These are phyloP conservation scores for Hyaloperonospora arabidopsidis DNA, from an alignment of 352 stramenopile species.

Conservation along the genomic window DNA sequence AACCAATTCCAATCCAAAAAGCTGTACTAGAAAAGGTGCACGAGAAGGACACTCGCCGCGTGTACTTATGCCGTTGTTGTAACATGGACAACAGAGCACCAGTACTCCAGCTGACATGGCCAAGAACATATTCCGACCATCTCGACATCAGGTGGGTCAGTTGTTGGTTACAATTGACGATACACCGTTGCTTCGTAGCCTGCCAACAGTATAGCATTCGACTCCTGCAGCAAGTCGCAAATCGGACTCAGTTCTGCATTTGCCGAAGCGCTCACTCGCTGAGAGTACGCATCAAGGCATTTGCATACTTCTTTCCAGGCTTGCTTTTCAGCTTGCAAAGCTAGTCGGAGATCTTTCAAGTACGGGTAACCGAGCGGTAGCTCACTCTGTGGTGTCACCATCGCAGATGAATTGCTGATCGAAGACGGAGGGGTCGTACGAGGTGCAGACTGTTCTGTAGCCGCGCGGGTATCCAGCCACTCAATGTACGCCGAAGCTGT, in stretches of 20 bases:
- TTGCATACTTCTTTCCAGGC: constrained; percentile 76
- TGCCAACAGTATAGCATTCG: constrained; percentile 65
- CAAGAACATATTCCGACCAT: background rate
- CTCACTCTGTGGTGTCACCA: constrained; percentile 28
- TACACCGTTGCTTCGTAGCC: constrained; percentile 62
- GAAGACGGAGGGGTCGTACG: constrained; percentile 19
- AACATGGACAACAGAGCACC: too few relatives aligned
- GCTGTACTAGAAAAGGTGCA: too few relatives aligned
- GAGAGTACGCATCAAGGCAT: constrained; percentile 72
- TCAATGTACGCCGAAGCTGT: constrained; percentile 69
- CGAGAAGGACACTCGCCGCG: too few relatives aligned
- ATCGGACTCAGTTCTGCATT: constrained; percentile 45
- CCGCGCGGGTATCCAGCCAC: constrained; percentile 61
- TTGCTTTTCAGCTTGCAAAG: constrained; percentile 53
- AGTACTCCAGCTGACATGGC: too few relatives aligned
- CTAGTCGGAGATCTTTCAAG: constrained; percentile 45
- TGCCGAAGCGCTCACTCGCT: constrained; percentile 52
- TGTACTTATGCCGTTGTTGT: too few relatives aligned
- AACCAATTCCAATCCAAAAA: too few relatives aligned
- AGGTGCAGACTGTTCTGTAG: constrained; percentile 20
- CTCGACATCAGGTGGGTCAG: constrained; percentile 2
- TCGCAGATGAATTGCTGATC: constrained; percentile 11
- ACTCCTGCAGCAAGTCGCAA: constrained; percentile 71
- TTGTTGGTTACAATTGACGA: constrained; percentile 23
- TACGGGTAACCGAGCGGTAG: constrained; percentile 60